Base-by-base conservation (phyloP, 345 rosid species). In the Psidium friedrichsthalianum region DNA sequence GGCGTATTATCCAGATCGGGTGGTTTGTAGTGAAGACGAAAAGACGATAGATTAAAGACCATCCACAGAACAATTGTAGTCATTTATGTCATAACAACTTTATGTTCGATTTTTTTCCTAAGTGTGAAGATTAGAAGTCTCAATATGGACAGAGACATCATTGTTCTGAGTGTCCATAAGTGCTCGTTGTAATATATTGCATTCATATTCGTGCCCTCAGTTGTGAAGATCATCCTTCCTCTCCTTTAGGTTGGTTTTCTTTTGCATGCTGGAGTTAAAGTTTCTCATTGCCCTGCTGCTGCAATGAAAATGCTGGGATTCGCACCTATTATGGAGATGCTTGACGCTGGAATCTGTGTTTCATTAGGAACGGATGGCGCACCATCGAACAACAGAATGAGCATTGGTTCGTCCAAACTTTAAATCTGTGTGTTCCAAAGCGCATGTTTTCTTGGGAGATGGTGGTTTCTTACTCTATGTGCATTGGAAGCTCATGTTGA, bases 311-410 rank as follows among this genome's bases (percentile, higher is more conserved):
- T 94, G 95, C 97, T 94, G 83, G 97, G 97, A 85, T 93, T 92
- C 87, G 94, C 95, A 59, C 94, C 88, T 29, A 82, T 93, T n/a
- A 91, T 55, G 84, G 93, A 94, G 91, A 93, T 94, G 97, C 92
- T 93, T 83, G 83, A 88, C 25, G 90, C 95, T n/a, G 93, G 92
- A 84, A 85, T 92, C 69, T 90, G 92, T 87, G 94, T 94, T 55
- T 94, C 96, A 74, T 85, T 94, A 85, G 95, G 97, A 86, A 94
- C 95, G n/a, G 97, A 94, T 91, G 97, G 97, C 44, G 97, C 97
- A 27, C 95, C 95, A 84, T 91, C 97, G 53, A 94, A 94, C 90
- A 93, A 93, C 86, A 92, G 97, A 90, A 94, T 94, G 95, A 93
- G 95, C 94, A 92, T 94, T 74, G 95, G 94, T 93, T 85, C 2